Conservation (phyloP, 805 yeast genomes). For the Wickerhamomyces chambardii region DNA sequence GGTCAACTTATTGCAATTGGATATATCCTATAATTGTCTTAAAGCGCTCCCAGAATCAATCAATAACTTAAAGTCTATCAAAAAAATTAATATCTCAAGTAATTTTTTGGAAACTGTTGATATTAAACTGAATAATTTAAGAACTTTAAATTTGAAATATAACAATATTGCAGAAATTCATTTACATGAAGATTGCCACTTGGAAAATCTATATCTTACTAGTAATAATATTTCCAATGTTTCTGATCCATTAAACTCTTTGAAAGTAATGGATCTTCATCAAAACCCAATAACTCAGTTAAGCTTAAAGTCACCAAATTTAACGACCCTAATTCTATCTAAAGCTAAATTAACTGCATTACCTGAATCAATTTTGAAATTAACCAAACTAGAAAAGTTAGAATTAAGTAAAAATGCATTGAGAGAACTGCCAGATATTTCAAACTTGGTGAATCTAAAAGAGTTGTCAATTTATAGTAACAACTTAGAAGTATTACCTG, state of each 20-base stretch:
- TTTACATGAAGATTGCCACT: constrained; percentile 32
- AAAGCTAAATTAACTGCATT: constrained; percentile 78
- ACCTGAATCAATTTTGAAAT: constrained; percentile 51
- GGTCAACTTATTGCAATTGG: constrained; percentile 52
- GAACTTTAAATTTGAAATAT: constrained; percentile 70
- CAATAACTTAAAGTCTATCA: constrained; percentile 48
- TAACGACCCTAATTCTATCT: constrained; percentile 67
- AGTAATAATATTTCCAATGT: constrained; percentile 71
- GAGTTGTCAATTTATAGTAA: constrained; percentile 68
- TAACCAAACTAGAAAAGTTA: constrained; percentile 63
- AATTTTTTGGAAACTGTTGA: constrained; percentile 40
- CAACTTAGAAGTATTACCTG: constrained; percentile 64
- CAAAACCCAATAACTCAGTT: constrained; percentile 79
- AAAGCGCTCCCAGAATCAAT: constrained; percentile 51
- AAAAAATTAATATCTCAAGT: constrained; percentile 66
- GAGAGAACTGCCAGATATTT: constrained; percentile 68
- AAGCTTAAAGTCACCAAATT: constrained; percentile 40
- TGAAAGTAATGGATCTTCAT: constrained; percentile 66
- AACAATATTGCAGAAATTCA: constrained; percentile 41
- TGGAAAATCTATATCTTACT: constrained; percentile 67
- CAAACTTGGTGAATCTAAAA: constrained; percentile 46
- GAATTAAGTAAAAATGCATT: constrained; percentile 77
- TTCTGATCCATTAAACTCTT: constrained; percentile 48
- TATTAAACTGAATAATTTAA: constrained; percentile 42
- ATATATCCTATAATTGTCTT: constrained; percentile 75